These are phyloP conservation scores for Coniosporium apollinis DNA, from an alignment of 495 filamentous ascomycete species.

Conservation along the genomic window DNA sequence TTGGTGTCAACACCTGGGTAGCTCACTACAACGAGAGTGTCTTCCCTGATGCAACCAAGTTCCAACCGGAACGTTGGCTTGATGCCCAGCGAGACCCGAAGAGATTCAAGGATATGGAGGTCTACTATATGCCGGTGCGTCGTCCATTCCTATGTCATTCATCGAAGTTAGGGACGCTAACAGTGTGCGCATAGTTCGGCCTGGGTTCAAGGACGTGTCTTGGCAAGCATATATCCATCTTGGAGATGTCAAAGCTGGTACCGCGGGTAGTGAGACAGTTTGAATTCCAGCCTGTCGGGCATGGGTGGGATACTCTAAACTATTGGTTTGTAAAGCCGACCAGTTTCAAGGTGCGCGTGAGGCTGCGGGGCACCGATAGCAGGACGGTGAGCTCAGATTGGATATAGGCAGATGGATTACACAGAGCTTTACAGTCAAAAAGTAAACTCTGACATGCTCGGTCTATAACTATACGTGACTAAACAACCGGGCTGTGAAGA, in stretches of 20 bases:
- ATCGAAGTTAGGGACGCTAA: not conserved
- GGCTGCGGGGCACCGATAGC: slow-evolving; percentile 2
- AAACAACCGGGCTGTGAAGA: no score
- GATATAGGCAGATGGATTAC: no score
- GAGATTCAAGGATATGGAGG: slow-evolving; percentile 2
- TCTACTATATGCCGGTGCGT: slow-evolving; percentile 6
- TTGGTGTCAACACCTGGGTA: slow-evolving; percentile 40
- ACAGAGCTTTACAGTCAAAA: no score
- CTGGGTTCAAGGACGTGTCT: slow-evolving; percentile 10
- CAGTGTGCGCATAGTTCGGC: slow-evolving; percentile 8
- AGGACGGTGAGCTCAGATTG: slow-evolving; percentile 3
- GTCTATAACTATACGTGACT: no score
- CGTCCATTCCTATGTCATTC: not conserved
- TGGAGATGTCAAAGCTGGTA: slow-evolving; percentile 13
- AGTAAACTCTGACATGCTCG: no score
- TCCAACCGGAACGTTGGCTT: slow-evolving; percentile 34
- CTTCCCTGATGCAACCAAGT: slow-evolving; percentile 27
- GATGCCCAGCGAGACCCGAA: slow-evolving; percentile 5
- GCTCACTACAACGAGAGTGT: slow-evolving; percentile 30
- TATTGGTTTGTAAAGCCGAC: no score
- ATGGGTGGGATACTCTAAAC: slow-evolving; percentile 2
- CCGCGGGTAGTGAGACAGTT: slow-evolving; percentile 10
- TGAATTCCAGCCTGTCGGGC: slow-evolving; percentile 6
- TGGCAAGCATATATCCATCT: slow-evolving; percentile 9
- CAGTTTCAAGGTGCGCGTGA: slow-evolving; percentile 5